Evolutionary conservation across 2,329 filamentous ascomycete species (phyloP).

Genomic region (Pleoardoris graminearum): DNA sequence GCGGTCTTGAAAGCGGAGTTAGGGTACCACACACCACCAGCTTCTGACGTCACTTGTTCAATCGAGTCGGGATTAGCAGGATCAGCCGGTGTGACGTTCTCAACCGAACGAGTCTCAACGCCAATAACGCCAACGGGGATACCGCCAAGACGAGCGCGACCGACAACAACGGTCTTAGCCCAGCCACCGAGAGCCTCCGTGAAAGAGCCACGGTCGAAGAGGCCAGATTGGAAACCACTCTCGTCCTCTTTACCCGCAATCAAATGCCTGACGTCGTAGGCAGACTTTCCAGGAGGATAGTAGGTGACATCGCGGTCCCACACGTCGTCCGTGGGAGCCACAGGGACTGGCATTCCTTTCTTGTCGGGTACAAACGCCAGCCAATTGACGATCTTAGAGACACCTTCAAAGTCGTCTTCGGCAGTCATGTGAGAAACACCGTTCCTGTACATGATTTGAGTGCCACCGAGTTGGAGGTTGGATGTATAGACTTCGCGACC

Average conservation of each 20-base stretch:
- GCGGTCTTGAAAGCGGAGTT: conserved; percentile 99
- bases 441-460: conserved; percentile 99
- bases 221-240: conserved; percentile 82
- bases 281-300: conserved; percentile 76
- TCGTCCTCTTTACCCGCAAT: conserved; percentile 86
- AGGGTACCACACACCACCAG: conserved; percentile 98
- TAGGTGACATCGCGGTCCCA: conserved; percentile 95
- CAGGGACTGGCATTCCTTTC: conserved; percentile 90
- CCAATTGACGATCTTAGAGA: conserved; percentile 98
- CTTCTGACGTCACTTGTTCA: conserved; percentile 91
- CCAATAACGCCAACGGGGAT: conserved; percentile 98
- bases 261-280: conserved; percentile 92
- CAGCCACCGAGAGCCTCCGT: conserved; percentile 95
- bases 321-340: conserved; percentile 78
- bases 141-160: conserved; percentile 92
- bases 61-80: conserved; percentile 98
- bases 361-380: conserved; percentile 96
- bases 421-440: conserved; percentile 99
- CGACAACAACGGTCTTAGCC: conserved; percentile 95
- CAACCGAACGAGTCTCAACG: conserved; percentile 92
- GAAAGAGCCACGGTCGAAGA: conserved; percentile 97
- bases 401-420: conserved; percentile 95
- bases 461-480: conserved; percentile 97
- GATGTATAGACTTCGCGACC: conserved; percentile 98
- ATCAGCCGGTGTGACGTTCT: conserved; percentile 95